Percentiles rank a stretch among this genome's conserved stretches.
Conservation (phyloP, 176 grass and related monocot genomes). For the Paspalum vaginatum region DNA sequence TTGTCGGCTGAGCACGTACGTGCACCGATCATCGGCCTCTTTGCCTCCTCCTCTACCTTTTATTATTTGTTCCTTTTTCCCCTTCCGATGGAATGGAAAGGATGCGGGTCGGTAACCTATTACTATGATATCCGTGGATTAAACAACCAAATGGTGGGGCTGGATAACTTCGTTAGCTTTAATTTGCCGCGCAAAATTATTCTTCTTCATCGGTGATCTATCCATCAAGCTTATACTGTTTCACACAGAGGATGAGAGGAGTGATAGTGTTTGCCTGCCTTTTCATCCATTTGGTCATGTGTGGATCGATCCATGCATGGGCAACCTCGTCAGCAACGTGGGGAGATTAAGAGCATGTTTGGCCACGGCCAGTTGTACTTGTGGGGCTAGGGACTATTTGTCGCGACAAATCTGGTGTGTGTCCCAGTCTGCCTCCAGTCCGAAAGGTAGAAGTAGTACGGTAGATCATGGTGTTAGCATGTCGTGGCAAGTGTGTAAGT, state of each 20-base stretch:
- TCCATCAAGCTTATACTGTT: background rate
- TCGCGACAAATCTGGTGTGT: no score
- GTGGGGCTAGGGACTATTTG: no score
- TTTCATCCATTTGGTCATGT: background rate
- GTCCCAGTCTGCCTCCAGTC: no score
- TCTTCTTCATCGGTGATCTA: background rate
- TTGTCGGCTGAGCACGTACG: conserved; percentile 32
- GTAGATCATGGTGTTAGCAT: no score
- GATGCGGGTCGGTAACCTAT: conserved; percentile 1
- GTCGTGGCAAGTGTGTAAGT: no score
- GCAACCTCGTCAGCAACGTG: no score
- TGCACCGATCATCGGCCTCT: background rate
- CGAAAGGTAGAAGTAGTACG: no score
- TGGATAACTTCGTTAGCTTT: background rate
- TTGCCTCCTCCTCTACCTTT: background rate
- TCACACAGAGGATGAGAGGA: no score
- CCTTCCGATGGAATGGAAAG: background rate
- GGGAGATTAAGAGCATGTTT: no score
- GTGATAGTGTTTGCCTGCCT: background rate
- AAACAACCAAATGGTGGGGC: conserved; percentile 1
- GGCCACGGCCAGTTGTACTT: no score
- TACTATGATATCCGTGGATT: conserved; percentile 31
- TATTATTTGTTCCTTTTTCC: background rate
- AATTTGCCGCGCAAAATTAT: background rate
- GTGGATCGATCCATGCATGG: background rate